Evolutionary conservation across 2,329 filamentous ascomycete genomes (phyloP), one percentile per base, ranked within the genome.

Genomic region (Pyrenophora seminiperda): DNA sequence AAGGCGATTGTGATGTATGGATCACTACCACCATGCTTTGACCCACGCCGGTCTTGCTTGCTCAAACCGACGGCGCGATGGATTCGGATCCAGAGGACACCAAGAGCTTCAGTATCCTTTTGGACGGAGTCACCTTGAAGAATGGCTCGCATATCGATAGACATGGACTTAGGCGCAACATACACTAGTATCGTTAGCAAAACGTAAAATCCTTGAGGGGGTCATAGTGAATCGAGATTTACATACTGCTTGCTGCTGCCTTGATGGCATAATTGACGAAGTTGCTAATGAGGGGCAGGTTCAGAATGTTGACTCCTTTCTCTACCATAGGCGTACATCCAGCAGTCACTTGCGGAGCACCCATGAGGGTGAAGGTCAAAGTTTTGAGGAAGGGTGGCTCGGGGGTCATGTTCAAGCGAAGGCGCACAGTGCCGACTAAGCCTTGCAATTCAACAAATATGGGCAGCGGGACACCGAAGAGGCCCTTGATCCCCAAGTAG

Each of bases 231-330:
- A 27, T 2, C 3, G 13, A 5, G 4, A 13, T 17, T 9, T 33
- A 62, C 65, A 15, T 60, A 68, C 65, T 72, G 67, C 86, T 89
- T 2, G 89, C 88, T 0, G 92, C 91, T 0, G 94, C 86, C 30
- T 86, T 86, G 62, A 97, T 96, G 4, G 93, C 91, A 76, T 92
- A 96, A 74, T 97, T 96, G 73, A 97, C 93, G 68, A 99, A 97
- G 65, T 95, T 95, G 11, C 90, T 95, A 63, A 97, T 97, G 30
- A 97, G 73, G 0, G 93, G 93, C 7, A 97, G 77, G 62, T 97
- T 96, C 19, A 97, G 78, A 37, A 97, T 85, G 61, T 97, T 97
- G 53, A 95, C 86, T 2, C 91, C 93, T 58, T 85, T 88, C 69
- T 94, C 85, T n/a, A 97, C 74, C 87, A 97, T 94, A 0, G 94